A percentile compares a stretch with the other conserved stretches of the same genome.
Conservation (phyloP, 2,329 filamentous ascomycete species). For the Emergomyces africanus region DNA sequence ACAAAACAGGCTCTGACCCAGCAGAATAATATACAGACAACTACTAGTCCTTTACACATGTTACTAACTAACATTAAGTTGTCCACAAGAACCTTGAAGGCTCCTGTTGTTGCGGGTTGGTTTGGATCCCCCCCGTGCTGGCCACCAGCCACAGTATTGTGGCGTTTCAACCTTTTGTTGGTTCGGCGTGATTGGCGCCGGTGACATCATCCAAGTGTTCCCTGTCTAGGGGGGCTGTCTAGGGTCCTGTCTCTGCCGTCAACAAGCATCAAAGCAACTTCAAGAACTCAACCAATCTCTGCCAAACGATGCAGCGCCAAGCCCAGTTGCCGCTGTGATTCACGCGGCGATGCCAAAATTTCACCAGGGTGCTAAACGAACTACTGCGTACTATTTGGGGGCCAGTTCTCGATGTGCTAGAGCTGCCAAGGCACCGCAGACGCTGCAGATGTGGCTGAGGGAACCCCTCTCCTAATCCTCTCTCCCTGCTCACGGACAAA, state of each 20-base stretch:
- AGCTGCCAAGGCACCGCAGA: neutral
- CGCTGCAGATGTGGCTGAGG: neutral
- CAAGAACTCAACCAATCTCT: neutral
- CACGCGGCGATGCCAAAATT: neutral
- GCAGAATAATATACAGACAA: neutral
- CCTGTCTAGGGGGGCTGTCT: too few species aligned
- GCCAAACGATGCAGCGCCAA: neutral
- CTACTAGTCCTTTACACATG: too few species aligned
- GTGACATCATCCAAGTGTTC: neutral
- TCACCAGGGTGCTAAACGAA: too few species aligned
- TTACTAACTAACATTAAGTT: too few species aligned
- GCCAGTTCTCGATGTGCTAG: neutral
- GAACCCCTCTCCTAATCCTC: neutral
- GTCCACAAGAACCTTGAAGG: too few species aligned
- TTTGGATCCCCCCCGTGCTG: too few species aligned
- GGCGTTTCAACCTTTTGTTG: neutral
- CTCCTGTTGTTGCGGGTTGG: too few species aligned
- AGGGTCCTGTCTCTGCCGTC: too few species aligned
- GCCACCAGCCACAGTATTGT: neutral
- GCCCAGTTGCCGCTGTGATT: neutral
- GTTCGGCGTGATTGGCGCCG: neutral
- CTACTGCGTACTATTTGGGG: too few species aligned
- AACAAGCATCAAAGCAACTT: too few species aligned
- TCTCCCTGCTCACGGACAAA: neutral
- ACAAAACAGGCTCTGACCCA: neutral